Evolutionary conservation across 169 alveolate species (phyloP).

Genomic region (Plasmodium cynomolgi): DNA sequence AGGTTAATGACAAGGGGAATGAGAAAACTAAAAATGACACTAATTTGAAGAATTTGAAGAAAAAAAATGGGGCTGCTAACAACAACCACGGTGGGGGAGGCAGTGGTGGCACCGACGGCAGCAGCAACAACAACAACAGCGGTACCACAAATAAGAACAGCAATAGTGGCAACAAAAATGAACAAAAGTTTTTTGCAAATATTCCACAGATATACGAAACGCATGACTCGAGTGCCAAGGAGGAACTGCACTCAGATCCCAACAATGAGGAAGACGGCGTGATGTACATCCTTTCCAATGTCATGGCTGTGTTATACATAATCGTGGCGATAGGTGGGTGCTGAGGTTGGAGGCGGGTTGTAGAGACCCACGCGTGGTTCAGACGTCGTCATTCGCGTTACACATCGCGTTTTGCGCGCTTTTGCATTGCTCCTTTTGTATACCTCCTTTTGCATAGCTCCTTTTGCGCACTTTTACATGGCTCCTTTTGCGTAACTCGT

Average conservation of each 20-base stretch:
- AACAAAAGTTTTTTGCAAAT: not conserved
- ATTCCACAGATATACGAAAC: conserved; percentile 72
- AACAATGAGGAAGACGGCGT: not conserved
- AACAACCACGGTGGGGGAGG: not conserved
- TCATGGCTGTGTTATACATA: conserved; percentile 46
- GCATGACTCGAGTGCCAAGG: conserved; percentile 40
- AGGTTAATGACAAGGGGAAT: conserved; percentile 17
- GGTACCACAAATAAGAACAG: not conserved
- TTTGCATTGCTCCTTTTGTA: not conserved
- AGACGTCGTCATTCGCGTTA: not conserved
- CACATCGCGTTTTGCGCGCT: not conserved
- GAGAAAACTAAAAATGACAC: conserved; percentile 15
- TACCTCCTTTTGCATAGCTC: not conserved
- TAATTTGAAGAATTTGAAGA: conserved; percentile 24
- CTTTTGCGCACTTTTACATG: not conserved
- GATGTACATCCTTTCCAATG: conserved; percentile 22
- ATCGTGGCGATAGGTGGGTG: conserved; percentile 54
- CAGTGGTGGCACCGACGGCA: not conserved
- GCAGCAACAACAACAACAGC: not conserved
- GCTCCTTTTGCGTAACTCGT: not conserved
- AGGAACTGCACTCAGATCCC: not conserved
- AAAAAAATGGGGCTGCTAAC: not conserved
- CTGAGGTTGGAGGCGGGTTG: not conserved
- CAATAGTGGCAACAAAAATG: conserved; percentile 11
- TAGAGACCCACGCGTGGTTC: not conserved